A percentile compares a stretch with the other conserved stretches of the same genome.
Conservation (phyloP, 2,329 filamentous ascomycete genomes). For the Fusarium nygamai region DNA sequence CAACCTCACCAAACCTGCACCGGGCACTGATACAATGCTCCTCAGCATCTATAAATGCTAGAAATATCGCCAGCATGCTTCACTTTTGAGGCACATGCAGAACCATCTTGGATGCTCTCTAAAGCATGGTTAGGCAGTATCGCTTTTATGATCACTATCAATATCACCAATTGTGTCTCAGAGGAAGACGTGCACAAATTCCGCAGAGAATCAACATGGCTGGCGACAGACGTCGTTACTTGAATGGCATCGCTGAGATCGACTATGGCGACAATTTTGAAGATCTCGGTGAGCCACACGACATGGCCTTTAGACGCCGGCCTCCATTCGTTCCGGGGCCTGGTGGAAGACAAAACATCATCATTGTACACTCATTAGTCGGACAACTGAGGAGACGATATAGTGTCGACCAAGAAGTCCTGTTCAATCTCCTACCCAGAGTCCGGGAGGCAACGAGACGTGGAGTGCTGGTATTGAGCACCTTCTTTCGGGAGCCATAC, state of each 20-base stretch:
- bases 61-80: background rate
- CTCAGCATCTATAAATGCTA: constrained; percentile 7
- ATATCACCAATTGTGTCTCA: background rate
- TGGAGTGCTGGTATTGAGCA: constrained; percentile 16
- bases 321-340: background rate
- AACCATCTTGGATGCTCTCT: background rate
- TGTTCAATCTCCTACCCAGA: constrained; percentile 26
- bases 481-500: constrained; percentile 16
- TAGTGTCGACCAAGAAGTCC: constrained; percentile 6
- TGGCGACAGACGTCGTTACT: background rate
- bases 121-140: background rate
- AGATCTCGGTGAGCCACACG: background rate
- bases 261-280: background rate
- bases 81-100: too few species aligned
- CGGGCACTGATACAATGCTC: background rate
- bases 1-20: constrained; percentile 6
- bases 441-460: constrained; percentile 17
- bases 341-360: constrained; percentile 9
- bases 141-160: background rate
- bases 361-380: constrained; percentile 16
- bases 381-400: constrained; percentile 18
- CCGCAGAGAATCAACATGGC: background rate
- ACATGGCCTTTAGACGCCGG: background rate
- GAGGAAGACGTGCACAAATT: background rate
- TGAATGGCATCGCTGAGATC: constrained; percentile 9